Evolutionary conservation across 352 stramenopile species (phyloP), one percentile per base, ranked within the genome.

Genomic region (Phytopythium vexans): DNA sequence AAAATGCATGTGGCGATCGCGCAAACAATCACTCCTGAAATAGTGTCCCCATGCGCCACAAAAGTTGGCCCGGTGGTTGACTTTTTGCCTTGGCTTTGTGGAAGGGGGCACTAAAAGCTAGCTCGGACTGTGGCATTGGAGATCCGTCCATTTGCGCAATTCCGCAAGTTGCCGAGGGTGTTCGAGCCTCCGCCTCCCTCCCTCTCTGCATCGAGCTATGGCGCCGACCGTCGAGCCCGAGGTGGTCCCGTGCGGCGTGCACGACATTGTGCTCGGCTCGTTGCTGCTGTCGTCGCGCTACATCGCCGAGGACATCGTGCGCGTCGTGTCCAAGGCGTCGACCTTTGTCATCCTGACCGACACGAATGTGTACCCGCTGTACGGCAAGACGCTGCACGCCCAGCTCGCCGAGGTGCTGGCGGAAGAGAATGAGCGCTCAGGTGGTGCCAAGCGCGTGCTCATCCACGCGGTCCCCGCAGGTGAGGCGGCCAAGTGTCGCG

Each of bases 281-380:
- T 58, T 65, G 43, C 63, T 93, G 42, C 67, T 93, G 11, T 70
- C 74, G 40, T 86, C 76, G 16, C 69, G 64, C 49, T 89, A 79
- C 48, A 68, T 91, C 9, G 76, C 80, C 15, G 51, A 75, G 40
- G 80, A 93, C 52, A 77, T 93, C 6, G 56, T 88, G 54, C 51
- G 71, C 41, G 64, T 65, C 15, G 60, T 90, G 59, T 63, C 77
- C 6, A 52, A 47, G 27, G 86, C 74, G n/a, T 74, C 78, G 41
- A 94, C 81, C 37, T 92, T 89, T 56, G 75, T 94, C 9, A 85
- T 94, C 58, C 69, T 94, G 52, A 89, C 79, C 0, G 83, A 94
- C 66, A 65, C 77, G 32, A 91, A 94, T 62, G 74, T 94, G 36
- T 64, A 64, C 10, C 77, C 81, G 39, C 72, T 94, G 9, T 94